These are phyloP conservation scores for Talaromyces islandicus DNA, from an alignment of 2,329 filamentous ascomycete species.

Conservation along the genomic window DNA sequence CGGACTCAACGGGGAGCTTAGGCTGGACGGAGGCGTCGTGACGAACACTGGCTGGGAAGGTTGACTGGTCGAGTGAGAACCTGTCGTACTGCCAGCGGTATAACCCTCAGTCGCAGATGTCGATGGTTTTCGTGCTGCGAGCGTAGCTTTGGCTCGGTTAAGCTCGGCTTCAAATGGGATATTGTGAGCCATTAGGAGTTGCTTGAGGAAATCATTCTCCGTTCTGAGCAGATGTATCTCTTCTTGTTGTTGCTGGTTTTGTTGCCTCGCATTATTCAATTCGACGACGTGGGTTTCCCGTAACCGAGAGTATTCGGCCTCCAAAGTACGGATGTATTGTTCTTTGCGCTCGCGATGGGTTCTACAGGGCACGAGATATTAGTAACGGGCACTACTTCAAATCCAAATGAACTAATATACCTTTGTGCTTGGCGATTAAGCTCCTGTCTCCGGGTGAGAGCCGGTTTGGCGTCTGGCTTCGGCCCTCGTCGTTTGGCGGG, in stretches of 20 bases:
- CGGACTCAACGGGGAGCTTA: constrained; percentile 23
- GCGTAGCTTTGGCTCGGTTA: constrained; percentile 17
- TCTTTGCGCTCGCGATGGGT: constrained; percentile 97
- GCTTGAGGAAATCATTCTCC: constrained; percentile 72
- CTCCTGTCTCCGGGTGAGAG: constrained; percentile 84
- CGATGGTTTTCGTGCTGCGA: constrained; percentile 33
- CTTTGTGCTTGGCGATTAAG: constrained; percentile 92
- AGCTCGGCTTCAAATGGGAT: constrained; percentile 50
- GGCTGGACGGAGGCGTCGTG: constrained; percentile 29
- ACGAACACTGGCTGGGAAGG: constrained; percentile 16
- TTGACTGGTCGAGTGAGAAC: constrained; percentile 24
- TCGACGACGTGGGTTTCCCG: constrained; percentile 70
- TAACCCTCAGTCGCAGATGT: neutral
- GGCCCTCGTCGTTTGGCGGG: constrained; percentile 84
- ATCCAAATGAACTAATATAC: constrained; percentile 46
- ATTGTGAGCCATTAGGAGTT: constrained; percentile 54
- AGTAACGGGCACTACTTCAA: constrained; percentile 7
- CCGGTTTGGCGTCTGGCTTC: constrained; percentile 94
- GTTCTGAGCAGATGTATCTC: constrained; percentile 65
- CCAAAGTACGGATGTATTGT: constrained; percentile 87
- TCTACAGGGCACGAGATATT: constrained; percentile 42
- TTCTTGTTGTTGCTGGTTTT: constrained; percentile 62
- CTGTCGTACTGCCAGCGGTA: constrained; percentile 25
- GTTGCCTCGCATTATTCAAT: constrained; percentile 48
- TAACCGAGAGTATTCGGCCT: constrained; percentile 82